A percentile compares a stretch with the other conserved stretches of the same genome.
phyloP scores from a whole-genome alignment of 1,284 basidiomycete genomes.

The Apiotrichum laibachii region DNA sequence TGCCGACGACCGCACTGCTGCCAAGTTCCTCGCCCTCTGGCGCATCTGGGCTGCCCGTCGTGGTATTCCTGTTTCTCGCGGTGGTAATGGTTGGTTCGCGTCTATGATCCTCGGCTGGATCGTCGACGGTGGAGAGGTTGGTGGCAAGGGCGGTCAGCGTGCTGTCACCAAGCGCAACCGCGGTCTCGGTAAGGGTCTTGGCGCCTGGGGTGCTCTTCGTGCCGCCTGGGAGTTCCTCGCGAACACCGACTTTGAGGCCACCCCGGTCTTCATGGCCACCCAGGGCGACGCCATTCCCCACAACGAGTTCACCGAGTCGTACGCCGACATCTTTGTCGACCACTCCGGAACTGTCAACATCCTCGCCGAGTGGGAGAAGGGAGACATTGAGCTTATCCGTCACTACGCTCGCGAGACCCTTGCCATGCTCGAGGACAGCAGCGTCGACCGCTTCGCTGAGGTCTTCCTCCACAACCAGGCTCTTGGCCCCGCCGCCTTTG shows the following conservation, averaged over 20 bases:
- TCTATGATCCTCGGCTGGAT: constrained; percentile 67
- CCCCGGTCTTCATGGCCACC: constrained; percentile 62
- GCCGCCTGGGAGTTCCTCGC: constrained; percentile 55
- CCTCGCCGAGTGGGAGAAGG: constrained; percentile 68
- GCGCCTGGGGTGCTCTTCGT: constrained; percentile 49
- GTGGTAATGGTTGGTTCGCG: constrained; percentile 69
- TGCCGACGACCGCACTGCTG: constrained; percentile 56
- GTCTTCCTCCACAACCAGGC: constrained; percentile 48
- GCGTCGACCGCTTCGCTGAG: constrained; percentile 50
- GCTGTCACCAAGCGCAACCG: constrained; percentile 40
- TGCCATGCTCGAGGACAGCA: constrained; percentile 55
- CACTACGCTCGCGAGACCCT: constrained; percentile 73
- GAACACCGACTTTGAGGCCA: constrained; percentile 65
- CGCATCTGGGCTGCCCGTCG: constrained; percentile 88
- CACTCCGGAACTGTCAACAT: constrained; percentile 76
- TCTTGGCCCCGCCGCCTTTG: constrained; percentile 64
- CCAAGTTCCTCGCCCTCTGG: constrained; percentile 73
- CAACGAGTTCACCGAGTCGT: constrained; percentile 41
- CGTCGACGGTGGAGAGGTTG: constrained; percentile 65
- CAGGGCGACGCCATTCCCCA: constrained; percentile 38
- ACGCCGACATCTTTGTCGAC: constrained; percentile 67
- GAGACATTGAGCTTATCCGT: constrained; percentile 57
- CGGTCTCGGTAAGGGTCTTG: constrained; percentile 55
- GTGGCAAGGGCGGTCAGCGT: constrained; percentile 31
- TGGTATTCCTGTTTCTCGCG: constrained; percentile 61